Base-by-base conservation (phyloP, 2,329 filamentous ascomycete species). In the Metarhizium humberi region DNA sequence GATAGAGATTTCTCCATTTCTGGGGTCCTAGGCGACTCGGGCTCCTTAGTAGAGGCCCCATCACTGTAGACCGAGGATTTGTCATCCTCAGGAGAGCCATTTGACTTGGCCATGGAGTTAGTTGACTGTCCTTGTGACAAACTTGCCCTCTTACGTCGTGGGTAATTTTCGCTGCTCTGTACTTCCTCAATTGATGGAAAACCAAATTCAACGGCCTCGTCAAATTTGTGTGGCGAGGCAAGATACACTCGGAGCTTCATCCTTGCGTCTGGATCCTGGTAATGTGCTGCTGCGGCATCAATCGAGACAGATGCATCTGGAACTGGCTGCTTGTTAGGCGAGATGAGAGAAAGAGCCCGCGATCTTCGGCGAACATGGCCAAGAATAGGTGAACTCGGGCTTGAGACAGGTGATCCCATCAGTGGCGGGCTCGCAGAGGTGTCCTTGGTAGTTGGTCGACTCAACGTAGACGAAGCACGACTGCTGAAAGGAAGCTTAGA, bases 161-260 rank as follows among this genome's bases (percentile, higher is more conserved):
- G 38, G 38, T 5, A 59, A n/a, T 52, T 60, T 14, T 71, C 70
- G 8, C 68, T 66, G 25, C 69, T 63, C 3, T 69, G 59, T 2
- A 62, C 63, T n/a, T 71, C 70, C 38, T 83, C 78, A 40, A 76
- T 75, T 0, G 86, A 84, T 0, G 91, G 90, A 63, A 96, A 97
- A 0, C 92, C 92, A 70, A 95, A 96, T 67, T 95, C 89, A 53
- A 97, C 82, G 1, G 90, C 91, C 71, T 97, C 92, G 67, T 97
- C 92, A 63, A 97, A 97, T 67, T 95, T 96, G 62, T 95, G 89
- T 1, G 92, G 88, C 1, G 91, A 95, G 7, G 89, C 88, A 20
- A 96, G 80, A 64, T 92, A 96, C 6, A 90, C 84, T 13, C 91
- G 85, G 20, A 97, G 76, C 71, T 95, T 96, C 63, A 90, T 78